These are phyloP conservation scores for Mortierella sp. DNA, from an alignment of 371 early-diverging fungal species.

Conservation along the genomic window DNA sequence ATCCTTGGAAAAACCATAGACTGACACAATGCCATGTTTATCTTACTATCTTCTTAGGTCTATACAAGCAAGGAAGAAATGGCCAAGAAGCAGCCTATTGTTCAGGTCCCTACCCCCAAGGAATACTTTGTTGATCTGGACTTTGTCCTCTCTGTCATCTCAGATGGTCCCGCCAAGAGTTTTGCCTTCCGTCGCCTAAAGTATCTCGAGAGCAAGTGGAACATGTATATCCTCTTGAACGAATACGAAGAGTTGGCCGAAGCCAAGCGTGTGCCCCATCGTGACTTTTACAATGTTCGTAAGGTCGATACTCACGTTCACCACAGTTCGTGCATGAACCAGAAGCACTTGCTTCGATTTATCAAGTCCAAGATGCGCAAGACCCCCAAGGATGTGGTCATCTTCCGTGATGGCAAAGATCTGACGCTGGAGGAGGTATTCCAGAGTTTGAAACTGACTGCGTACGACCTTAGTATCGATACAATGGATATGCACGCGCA, in stretches of 20 bases:
- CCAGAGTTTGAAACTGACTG: conserved; percentile 92
- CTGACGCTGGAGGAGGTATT: conserved; percentile 88
- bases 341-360: conserved; percentile 97
- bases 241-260: conserved; percentile 97
- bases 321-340: conserved; percentile 97
- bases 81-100: conserved; percentile 54
- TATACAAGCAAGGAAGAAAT: conserved; percentile 32
- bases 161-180: conserved; percentile 96
- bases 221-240: conserved; percentile 91
- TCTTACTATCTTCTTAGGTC: conserved; percentile 13
- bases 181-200: conserved; percentile 94
- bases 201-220: conserved; percentile 95
- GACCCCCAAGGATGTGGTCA: conserved; percentile 78
- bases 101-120: conserved; percentile 76
- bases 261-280: conserved; percentile 92
- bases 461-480: conserved; percentile 96
- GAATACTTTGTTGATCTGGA: conserved; percentile 94
- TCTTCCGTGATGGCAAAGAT: conserved; percentile 78
- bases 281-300: conserved; percentile 99
- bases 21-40: background rate
- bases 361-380: conserved; percentile 97
- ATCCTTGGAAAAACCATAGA: conserved; percentile 26
- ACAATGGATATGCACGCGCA: conserved; percentile 97
- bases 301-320: conserved; percentile 99
- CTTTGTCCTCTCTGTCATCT: conserved; percentile 82